Evolutionary conservation across 148 eudicot species (phyloP).

Genomic region (Chenopodium album): DNA sequence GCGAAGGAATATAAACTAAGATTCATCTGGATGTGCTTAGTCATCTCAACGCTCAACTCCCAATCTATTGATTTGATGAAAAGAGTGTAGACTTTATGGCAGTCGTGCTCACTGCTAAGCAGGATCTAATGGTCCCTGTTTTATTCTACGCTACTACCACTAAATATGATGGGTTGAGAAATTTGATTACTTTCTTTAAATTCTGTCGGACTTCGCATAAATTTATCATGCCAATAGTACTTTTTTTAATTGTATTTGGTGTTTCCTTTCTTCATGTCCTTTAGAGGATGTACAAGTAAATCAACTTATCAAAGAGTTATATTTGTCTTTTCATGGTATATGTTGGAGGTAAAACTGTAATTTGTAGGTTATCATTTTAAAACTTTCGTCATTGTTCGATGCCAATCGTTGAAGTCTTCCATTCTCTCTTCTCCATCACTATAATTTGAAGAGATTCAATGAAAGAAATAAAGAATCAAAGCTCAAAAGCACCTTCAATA

Average conservation of each 20-base stretch:
- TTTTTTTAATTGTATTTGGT: not conserved
- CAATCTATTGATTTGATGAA: not conserved
- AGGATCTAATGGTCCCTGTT: not conserved
- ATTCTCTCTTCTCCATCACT: too few species aligned
- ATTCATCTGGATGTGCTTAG: not conserved
- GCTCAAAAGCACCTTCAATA: too few species aligned
- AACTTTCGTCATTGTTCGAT: too few species aligned
- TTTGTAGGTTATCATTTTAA: too few species aligned
- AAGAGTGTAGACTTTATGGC: not conserved
- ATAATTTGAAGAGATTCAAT: too few species aligned
- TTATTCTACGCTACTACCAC: conserved; percentile 1
- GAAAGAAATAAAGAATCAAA: too few species aligned
- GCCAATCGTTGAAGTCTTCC: too few species aligned
- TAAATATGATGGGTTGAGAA: not conserved
- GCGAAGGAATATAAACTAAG: not conserved
- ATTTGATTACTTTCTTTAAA: not conserved
- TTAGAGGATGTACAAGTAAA: too few species aligned
- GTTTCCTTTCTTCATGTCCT: too few species aligned
- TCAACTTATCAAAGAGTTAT: too few species aligned
- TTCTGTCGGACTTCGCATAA: not conserved
- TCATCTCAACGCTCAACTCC: not conserved
- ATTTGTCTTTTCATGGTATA: too few species aligned
- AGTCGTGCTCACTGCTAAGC: not conserved
- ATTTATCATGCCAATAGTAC: not conserved
- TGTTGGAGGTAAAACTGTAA: too few species aligned